phyloP scores from a whole-genome alignment of 75 land plant genomes.

The Sequoiadendron giganteum region DNA sequence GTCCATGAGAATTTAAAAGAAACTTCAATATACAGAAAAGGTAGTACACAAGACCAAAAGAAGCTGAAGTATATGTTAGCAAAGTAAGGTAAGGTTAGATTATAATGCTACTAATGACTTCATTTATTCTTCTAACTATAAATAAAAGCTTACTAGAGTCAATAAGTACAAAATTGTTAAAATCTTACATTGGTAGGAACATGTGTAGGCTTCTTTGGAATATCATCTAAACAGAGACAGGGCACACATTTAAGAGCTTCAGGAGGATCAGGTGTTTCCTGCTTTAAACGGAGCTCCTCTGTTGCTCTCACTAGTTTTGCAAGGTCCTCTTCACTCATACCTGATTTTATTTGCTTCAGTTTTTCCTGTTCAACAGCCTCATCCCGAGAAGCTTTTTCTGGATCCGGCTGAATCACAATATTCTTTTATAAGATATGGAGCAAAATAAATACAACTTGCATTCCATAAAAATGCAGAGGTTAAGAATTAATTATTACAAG shows the following conservation, averaged over 20 bases:
- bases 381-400: slow-evolving; percentile 78
- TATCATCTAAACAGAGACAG: slow-evolving; percentile 80
- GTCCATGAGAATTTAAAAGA: background rate
- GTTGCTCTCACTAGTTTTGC: slow-evolving; percentile 93
- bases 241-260: slow-evolving; percentile 93
- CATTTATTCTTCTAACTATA: background rate
- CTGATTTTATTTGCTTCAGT: slow-evolving; percentile 69
- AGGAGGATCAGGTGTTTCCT: slow-evolving; percentile 98
- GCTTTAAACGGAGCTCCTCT: slow-evolving; percentile 79
- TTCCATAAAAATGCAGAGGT: background rate
- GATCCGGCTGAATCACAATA: slow-evolving; percentile 76
- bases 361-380: slow-evolving; percentile 79
- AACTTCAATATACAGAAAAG: slow-evolving; percentile 1
- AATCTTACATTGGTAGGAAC: slow-evolving; percentile 72
- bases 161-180: background rate
- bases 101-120: background rate
- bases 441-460: background rate
- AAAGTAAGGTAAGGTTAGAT: background rate
- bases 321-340: slow-evolving; percentile 92
- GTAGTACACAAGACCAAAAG: background rate
- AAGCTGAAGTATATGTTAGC: background rate
- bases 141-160: background rate
- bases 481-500: slow-evolving; percentile 3
- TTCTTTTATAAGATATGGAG: background rate
- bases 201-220: slow-evolving; percentile 80